Evolutionary conservation across 345 rosid species (phyloP).

Genomic region (Cardamine chenopodiifolia): DNA sequence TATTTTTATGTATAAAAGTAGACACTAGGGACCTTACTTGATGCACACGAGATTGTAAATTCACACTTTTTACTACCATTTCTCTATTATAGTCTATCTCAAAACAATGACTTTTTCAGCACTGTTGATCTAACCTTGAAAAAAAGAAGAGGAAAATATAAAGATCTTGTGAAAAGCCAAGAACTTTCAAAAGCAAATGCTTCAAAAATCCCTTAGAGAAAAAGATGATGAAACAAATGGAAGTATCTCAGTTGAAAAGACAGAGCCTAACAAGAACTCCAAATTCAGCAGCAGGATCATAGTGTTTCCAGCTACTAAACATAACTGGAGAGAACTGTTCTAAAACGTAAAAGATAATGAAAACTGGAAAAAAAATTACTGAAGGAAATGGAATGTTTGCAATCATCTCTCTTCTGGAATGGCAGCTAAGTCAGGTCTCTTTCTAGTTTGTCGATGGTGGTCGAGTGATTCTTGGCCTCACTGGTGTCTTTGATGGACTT

Average conservation of each 20-base stretch:
- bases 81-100: too few relatives aligned
- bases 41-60: constrained; percentile 17
- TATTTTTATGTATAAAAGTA: background rate
- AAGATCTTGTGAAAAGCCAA: background rate
- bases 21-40: constrained; percentile 28
- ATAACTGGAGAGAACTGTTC: constrained; percentile 43
- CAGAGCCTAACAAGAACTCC: constrained; percentile 37
- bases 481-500: constrained; percentile 85
- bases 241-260: constrained; percentile 26
- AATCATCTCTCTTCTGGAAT: constrained; percentile 48
- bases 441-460: constrained; percentile 38
- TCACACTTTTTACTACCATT: background rate
- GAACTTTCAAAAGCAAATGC: constrained; percentile 24
- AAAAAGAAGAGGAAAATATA: background rate
- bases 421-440: constrained; percentile 43
- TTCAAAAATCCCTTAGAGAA: constrained; percentile 4
- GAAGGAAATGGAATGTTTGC: constrained; percentile 46
- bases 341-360: constrained; percentile 42
- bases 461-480: constrained; percentile 70
- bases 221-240: constrained; percentile 26
- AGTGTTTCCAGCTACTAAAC: constrained; percentile 47
- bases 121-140: background rate
- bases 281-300: constrained; percentile 46
- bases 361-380: constrained; percentile 1
- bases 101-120: background rate